A percentile compares a stretch with the other conserved stretches of the same genome.
Evolutionary conservation across 225 moss, liverwort and hornwort species (phyloP).

Genomic region (Ulota crispa): DNA sequence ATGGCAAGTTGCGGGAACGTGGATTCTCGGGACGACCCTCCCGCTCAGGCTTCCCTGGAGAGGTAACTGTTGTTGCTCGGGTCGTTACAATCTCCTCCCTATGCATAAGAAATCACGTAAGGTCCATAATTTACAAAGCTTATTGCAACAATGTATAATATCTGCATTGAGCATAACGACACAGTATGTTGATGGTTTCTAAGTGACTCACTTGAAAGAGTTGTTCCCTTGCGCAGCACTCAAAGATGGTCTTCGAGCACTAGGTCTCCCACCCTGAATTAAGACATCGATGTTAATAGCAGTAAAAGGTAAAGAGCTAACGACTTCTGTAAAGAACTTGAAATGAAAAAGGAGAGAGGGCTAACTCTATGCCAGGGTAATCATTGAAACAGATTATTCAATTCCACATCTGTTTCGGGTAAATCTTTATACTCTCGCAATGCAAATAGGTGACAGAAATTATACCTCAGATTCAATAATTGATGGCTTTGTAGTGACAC

Average conservation of each 20-base stretch:
- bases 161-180: neutral
- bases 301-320: neutral
- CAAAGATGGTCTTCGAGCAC: conserved; percentile 43
- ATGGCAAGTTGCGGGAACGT: conserved; percentile 59
- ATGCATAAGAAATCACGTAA: neutral
- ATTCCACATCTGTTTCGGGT: neutral
- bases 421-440: neutral
- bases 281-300: conserved; percentile 12
- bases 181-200: neutral
- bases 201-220: conserved; percentile 43
- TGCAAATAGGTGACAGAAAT: neutral
- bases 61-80: conserved; percentile 51
- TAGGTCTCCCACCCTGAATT: conserved; percentile 44
- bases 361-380: neutral
- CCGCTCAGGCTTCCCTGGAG: conserved; percentile 52
- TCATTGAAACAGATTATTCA: neutral
- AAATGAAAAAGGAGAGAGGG: neutral
- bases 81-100: conserved; percentile 54
- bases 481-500: conserved; percentile 41
- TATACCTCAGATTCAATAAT: conserved; percentile 70
- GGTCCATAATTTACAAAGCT: conserved; percentile 1
- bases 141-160: neutral
- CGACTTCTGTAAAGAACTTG: neutral
- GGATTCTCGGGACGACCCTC: conserved; percentile 55
- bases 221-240: conserved; percentile 32